Evolutionary conservation across 2,329 filamentous ascomycete genomes (phyloP).

Genomic region (Pseudodiploospora longispora): DNA sequence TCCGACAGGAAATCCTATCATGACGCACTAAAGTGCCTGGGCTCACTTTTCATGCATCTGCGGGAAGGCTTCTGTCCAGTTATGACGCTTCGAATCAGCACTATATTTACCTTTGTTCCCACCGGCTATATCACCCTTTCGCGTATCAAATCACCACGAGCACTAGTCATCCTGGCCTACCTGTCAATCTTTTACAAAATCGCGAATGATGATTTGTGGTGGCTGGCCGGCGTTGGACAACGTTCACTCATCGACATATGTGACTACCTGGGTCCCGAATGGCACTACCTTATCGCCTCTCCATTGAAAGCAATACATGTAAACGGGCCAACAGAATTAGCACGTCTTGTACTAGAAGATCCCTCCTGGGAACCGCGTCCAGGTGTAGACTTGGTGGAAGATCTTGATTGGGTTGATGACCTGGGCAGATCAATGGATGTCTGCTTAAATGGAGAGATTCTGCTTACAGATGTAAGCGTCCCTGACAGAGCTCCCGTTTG

Average conservation of each 20-base stretch:
- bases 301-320: conserved; percentile 30
- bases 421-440: too few relatives aligned
- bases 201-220: conserved; percentile 34
- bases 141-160: conserved; percentile 32
- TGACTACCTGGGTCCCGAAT: conserved; percentile 30
- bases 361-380: conserved; percentile 27
- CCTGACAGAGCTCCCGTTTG: too few relatives aligned
- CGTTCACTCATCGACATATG: conserved; percentile 38
- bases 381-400: background rate
- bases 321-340: conserved; percentile 26
- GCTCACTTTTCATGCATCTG: conserved; percentile 44
- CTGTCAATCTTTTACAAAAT: conserved; percentile 44
- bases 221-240: conserved; percentile 38
- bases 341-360: conserved; percentile 36
- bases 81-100: conserved; percentile 42
- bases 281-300: conserved; percentile 32
- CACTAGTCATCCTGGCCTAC: conserved; percentile 44
- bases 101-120: conserved; percentile 45
- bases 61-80: conserved; percentile 33
- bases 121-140: conserved; percentile 35
- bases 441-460: too few relatives aligned
- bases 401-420: background rate
- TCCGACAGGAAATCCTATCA: conserved; percentile 33
- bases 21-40: conserved; percentile 39
- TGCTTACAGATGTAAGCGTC: too few relatives aligned